Evolutionary conservation across 306 rosid species (phyloP).

Genomic region (Fagus sylvatica): DNA sequence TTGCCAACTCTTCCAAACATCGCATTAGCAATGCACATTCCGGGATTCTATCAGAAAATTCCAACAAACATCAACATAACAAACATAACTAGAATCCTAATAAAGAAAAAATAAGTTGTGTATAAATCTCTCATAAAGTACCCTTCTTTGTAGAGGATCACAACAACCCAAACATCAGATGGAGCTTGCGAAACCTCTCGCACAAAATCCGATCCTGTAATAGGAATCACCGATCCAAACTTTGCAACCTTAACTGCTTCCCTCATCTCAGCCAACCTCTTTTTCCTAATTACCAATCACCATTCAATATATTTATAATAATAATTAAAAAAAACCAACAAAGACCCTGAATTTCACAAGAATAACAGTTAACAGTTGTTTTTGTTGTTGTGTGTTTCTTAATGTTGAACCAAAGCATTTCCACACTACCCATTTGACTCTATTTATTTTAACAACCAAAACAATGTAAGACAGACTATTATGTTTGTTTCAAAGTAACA

Average conservation of each 20-base stretch:
- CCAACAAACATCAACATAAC: slow-evolving; percentile 2
- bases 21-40: slow-evolving; percentile 86
- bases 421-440: background rate
- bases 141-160: slow-evolving; percentile 93
- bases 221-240: slow-evolving; percentile 81
- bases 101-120: slow-evolving; percentile 2
- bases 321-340: background rate
- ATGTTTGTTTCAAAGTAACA: background rate
- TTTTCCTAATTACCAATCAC: slow-evolving; percentile 59
- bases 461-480: background rate
- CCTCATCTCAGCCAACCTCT: slow-evolving; percentile 85
- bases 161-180: slow-evolving; percentile 98
- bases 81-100: background rate
- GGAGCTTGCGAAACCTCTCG: slow-evolving; percentile 98
- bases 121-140: slow-evolving; percentile 29
- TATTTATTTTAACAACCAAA: background rate
- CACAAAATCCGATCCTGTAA: slow-evolving; percentile 92
- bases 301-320: background rate
- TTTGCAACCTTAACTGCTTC: slow-evolving; percentile 75
- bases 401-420: background rate
- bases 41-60: slow-evolving; percentile 49
- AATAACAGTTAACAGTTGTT: background rate
- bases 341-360: background rate
- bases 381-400: background rate
- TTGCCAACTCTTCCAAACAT: slow-evolving; percentile 80